Percentiles rank a stretch among this genome's conserved stretches.
phyloP scores from a whole-genome alignment of 2,329 filamentous ascomycete species.

The Epichloe bromicola region DNA sequence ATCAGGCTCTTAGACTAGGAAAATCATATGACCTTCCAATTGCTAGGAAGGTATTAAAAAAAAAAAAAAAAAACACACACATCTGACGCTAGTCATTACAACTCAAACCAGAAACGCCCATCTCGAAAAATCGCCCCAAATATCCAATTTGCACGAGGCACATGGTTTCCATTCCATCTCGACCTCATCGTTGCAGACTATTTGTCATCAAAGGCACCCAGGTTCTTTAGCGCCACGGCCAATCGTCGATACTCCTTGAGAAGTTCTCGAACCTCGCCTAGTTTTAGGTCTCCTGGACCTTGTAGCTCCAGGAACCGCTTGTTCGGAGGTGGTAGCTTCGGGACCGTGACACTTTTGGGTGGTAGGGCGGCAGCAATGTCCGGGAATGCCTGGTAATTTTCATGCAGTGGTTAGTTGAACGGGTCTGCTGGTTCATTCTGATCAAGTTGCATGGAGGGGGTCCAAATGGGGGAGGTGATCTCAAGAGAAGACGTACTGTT shows the following conservation, averaged over 20 bases:
- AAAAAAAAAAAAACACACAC: background rate
- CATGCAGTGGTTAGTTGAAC: background rate
- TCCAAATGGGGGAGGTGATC: background rate
- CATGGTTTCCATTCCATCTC: background rate
- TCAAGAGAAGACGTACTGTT: conserved; percentile 30
- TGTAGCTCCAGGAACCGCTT: conserved; percentile 61
- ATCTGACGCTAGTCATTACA: too few relatives aligned
- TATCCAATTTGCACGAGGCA: background rate
- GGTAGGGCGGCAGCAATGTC: conserved; percentile 43
- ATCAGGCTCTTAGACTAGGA: too few relatives aligned
- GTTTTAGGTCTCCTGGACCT: conserved; percentile 54
- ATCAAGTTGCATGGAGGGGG: background rate
- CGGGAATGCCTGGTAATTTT: conserved; percentile 39
- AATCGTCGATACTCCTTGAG: conserved; percentile 63
- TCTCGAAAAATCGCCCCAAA: background rate
- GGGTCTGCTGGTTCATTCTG: background rate
- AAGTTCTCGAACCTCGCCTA: conserved; percentile 62
- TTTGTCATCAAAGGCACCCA: conserved; percentile 43
- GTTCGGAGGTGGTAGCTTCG: conserved; percentile 52
- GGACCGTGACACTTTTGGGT: conserved; percentile 32
- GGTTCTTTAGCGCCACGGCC: conserved; percentile 48
- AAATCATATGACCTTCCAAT: too few relatives aligned
- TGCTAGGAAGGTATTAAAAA: background rate
- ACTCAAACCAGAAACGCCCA: too few relatives aligned
- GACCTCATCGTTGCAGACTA: conserved; percentile 3